Conservation (phyloP, 2,329 filamentous ascomycete genomes). For the Fusarium albidum region DNA sequence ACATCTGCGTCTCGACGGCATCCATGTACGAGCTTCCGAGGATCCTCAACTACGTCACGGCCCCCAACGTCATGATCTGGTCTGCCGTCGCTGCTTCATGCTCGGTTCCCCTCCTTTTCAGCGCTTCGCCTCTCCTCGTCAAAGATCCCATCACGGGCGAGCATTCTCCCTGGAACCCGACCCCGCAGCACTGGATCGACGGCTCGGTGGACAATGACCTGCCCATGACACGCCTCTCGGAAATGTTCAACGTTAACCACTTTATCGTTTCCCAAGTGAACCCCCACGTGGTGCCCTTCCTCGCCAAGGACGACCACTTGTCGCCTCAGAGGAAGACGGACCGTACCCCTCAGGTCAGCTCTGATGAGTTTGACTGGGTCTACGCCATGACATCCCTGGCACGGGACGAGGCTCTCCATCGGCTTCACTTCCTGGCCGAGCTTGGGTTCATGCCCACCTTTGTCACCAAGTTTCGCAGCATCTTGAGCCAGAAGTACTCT, state of each 20-base stretch:
- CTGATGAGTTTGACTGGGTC: constrained; percentile 65
- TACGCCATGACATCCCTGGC: constrained; percentile 75
- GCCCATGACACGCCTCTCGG: constrained; percentile 86
- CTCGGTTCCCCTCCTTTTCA: constrained; percentile 88
- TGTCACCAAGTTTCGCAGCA: constrained; percentile 78
- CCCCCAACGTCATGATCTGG: constrained; percentile 95
- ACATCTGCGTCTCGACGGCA: constrained; percentile 91
- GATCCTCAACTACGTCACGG: constrained; percentile 90
- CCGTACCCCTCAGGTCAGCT: constrained; percentile 31
- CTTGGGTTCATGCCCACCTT: constrained; percentile 82
- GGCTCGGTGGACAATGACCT: constrained; percentile 95
- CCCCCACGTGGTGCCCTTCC: constrained; percentile 88
- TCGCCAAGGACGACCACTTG: constrained; percentile 75
- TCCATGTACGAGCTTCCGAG: constrained; percentile 87
- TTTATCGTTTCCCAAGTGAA: constrained; percentile 98
- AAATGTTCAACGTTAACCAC: constrained; percentile 98
- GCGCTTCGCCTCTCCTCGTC: constrained; percentile 78
- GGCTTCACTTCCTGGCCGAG: constrained; percentile 82
- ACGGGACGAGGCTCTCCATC: constrained; percentile 81
- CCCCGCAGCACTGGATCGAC: constrained; percentile 88
- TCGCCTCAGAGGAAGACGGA: constrained; percentile 46
- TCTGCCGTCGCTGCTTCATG: constrained; percentile 96
- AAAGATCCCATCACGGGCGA: constrained; percentile 85
- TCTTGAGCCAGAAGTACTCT: constrained; percentile 90
- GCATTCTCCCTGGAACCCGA: constrained; percentile 84